Base-by-base conservation (phyloP, 371 early-diverging fungal species). In the Apophysomyces trapeziformis region DNA sequence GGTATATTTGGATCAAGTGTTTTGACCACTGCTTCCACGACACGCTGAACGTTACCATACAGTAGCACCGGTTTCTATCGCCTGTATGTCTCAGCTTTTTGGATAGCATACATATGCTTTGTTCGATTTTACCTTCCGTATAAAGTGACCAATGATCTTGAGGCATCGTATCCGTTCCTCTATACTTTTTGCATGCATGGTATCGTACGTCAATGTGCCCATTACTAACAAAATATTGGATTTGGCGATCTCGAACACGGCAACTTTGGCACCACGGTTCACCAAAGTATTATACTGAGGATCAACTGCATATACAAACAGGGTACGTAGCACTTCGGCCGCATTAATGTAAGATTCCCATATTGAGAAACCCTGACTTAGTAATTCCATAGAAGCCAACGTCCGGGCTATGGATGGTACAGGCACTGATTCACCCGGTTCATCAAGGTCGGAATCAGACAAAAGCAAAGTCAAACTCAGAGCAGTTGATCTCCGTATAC, bases 341-440 rank as follows among this genome's bases (percentile, higher is more conserved):
- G 89, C 88, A 65, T 93, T 89, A 45, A 93, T 76, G 64, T 89
- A 90, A 0, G 89, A 85, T 58, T 94, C 93, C 94, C 94, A 94
- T 0, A 84, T 82, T 26, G 84, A 63, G 68, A 93, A 94, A 0
- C 94, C 95, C 62, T 87, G 84, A 3, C 92, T 90, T 6, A 94
- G 66, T 5, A 95, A 64, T 63, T 94, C 94, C 66, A 93, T 87
- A 3, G 83, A 79, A 2, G 94, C 91, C 0, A 89, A 71, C 37
- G 88, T 74, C 14, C 90, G 86, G 47, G 91, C 85, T 45, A 88
- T 69, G 13, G 82, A 72, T 1, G 82, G 78, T 1, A 84, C 68
- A n/a, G 87, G 87, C 36, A 89, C 87, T 61, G 59, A 21, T 61
- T 32, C 14, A 46, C 26, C 21, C 5, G 68, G 60, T 32, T 75